A percentile compares a stretch with the other conserved stretches of the same genome.
Evolutionary conservation across 2,329 filamentous ascomycete genomes (phyloP).

Genomic region (Sordariomycetes sp.): DNA sequence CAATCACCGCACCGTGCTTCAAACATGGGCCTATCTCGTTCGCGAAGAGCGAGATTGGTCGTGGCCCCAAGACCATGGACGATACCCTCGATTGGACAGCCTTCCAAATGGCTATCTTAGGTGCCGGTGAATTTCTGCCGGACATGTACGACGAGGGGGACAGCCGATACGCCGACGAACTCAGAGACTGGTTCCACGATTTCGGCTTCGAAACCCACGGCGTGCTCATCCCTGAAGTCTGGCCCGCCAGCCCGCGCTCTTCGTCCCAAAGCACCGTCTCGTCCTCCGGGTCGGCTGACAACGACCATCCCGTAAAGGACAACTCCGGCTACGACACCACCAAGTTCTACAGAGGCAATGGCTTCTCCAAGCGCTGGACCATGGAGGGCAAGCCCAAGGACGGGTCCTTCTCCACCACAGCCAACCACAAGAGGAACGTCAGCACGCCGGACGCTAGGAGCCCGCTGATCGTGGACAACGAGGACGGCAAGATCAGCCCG

Average conservation of each 20-base stretch:
- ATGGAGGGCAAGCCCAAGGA: constrained; percentile 22
- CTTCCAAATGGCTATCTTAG: constrained; percentile 55
- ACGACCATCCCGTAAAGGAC: not conserved
- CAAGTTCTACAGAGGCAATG: constrained; percentile 19
- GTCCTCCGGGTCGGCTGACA: constrained; percentile 8
- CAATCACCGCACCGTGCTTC: constrained; percentile 37
- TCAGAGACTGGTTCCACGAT: constrained; percentile 41
- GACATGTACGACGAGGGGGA: constrained; percentile 34
- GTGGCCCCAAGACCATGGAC: constrained; percentile 29
- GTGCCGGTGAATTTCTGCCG: constrained; percentile 40
- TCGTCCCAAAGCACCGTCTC: constrained; percentile 14
- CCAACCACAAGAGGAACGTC: constrained; percentile 4
- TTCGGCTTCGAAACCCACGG: constrained; percentile 37
- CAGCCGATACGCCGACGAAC: constrained; percentile 28
- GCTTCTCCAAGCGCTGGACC: constrained; percentile 26
- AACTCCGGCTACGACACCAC: constrained; percentile 16
- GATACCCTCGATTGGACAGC: constrained; percentile 52
- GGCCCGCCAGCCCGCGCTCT: constrained; percentile 2
- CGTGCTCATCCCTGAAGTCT: constrained; percentile 20
- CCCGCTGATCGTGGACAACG: not conserved
- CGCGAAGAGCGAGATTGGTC: constrained; percentile 30
- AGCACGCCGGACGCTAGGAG: not conserved
- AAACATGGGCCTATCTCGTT: constrained; percentile 48
- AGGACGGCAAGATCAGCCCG: not conserved
- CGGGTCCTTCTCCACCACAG: constrained; percentile 19